These are phyloP conservation scores for Diplotaxis tenuifolia DNA, from an alignment of 345 rosid species.

Conservation along the genomic window DNA sequence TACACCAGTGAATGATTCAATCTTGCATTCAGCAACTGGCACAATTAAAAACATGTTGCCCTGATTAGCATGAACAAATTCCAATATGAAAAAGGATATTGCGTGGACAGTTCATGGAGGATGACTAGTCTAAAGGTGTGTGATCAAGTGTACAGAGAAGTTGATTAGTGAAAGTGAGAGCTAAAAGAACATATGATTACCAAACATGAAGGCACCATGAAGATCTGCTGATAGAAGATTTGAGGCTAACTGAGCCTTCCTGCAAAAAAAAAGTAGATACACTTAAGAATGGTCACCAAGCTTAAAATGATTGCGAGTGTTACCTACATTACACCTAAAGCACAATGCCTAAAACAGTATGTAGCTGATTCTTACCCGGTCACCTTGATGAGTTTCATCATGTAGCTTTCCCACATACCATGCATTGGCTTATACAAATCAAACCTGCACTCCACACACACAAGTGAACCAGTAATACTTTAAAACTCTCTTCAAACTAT, in stretches of 20 bases:
- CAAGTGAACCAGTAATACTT: no score
- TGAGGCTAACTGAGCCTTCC: conserved; percentile 52
- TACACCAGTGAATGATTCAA: conserved; percentile 58
- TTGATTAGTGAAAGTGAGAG: neutral
- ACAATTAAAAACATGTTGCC: conserved; percentile 11
- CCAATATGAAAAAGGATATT: neutral
- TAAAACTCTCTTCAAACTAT: no score
- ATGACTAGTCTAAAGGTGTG: neutral
- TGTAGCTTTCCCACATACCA: conserved; percentile 67
- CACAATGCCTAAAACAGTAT: neutral
- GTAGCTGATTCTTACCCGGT: conserved; percentile 43
- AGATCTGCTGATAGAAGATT: conserved; percentile 59
- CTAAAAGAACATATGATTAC: conserved; percentile 34
- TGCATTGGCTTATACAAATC: conserved; percentile 65
- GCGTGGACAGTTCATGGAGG: neutral
- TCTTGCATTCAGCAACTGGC: conserved; percentile 74
- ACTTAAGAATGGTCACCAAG: conserved; percentile 1
- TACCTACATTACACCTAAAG: neutral
- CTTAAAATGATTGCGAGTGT: conserved; percentile 9
- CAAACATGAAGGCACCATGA: conserved; percentile 66
- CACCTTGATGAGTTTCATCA: conserved; percentile 50
- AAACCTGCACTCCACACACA: conserved; percentile 46
- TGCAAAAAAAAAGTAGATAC: no score
- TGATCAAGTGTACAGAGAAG: neutral
- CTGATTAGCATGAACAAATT: neutral